Base-by-base conservation (phyloP, 1,284 basidiomycete species). In the Farysia itapuensis region DNA sequence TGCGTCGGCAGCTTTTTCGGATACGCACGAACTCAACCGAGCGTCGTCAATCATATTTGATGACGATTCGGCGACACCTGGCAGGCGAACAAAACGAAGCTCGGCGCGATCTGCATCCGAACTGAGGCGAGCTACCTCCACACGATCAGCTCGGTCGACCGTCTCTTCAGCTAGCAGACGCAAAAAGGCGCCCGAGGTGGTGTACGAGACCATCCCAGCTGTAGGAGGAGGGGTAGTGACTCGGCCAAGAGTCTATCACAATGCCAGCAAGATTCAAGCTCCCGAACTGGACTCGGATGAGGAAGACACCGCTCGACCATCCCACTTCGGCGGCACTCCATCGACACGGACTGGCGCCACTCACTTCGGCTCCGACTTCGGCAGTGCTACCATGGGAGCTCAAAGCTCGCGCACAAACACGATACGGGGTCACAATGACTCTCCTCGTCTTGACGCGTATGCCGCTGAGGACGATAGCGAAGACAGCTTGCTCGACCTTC, bases 191-290 rank as follows among this genome's bases (percentile, higher is more conserved):
- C 43, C 57, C 6, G 50, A 45, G 11, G 46, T 60, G 14, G 51
- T 67, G 13, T 86, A 83, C 58, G 84, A 86, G 64, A 85, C 84
- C 0, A 84, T 87, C 49, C 86, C 87, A 2, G 87, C 88, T 12
- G 84, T 89, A 9, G 87, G 88, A 23, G 87, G 87, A 20, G 87
- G 87, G 1, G 83, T 82, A 0, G 81, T 89, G 48, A 86, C 85
- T 2, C 81, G 87, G 18, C 88, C 88, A 0, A 79, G 88, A 4
- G 81, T 89, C 18, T 84, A 83, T 52, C 87, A 89, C 70, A 84
- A 85, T 0, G 86, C 88, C 60, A 85, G 84, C 5, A 81, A 82
- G 64, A 84, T 86, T 56, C 72, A 60, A 35, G 44, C 66, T 18
- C 64, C 64, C 13, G 66, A 67, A 25, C 43, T 66, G 23, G 50